phyloP scores from a whole-genome alignment of 805 yeast species.

The Sugiyamaella valdiviana region DNA sequence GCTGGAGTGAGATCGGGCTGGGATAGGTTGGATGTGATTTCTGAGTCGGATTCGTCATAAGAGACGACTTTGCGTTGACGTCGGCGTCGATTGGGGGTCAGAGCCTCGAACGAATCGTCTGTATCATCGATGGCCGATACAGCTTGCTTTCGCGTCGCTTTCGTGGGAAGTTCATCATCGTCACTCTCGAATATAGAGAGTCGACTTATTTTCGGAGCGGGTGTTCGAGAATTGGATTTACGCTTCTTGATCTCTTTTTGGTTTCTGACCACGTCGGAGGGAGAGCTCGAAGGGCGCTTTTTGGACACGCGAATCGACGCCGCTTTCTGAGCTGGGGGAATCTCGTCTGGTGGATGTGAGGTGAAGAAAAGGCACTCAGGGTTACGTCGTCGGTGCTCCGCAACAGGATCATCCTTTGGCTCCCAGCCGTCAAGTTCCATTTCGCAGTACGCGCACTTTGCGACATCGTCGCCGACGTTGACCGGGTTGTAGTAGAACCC shows the following conservation, averaged over 20 bases:
- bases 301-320: not conserved
- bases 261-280: not conserved
- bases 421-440: constrained; percentile 69
- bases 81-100: too few species aligned
- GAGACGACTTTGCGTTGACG: too few species aligned
- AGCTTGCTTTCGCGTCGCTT: too few species aligned
- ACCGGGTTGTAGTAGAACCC: constrained; percentile 60
- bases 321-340: not conserved
- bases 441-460: constrained; percentile 60
- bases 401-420: constrained; percentile 52
- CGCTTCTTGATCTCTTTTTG: not conserved
- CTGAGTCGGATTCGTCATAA: too few species aligned
- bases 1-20: constrained; percentile 1
- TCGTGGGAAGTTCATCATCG: too few species aligned
- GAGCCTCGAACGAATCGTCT: too few species aligned
- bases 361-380: constrained; percentile 40
- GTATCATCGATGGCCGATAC: too few species aligned
- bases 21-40: constrained; percentile 3
- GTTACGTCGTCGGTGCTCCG: constrained; percentile 47
- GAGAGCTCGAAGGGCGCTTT: not conserved
- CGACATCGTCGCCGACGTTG: constrained; percentile 45
- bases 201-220: not conserved
- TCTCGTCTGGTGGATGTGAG: constrained; percentile 7
- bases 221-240: not conserved
- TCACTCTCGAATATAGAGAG: constrained; percentile 2